These are phyloP conservation scores for Ustilago loliicola DNA, from an alignment of 1,284 basidiomycete genomes.

Conservation along the genomic window DNA sequence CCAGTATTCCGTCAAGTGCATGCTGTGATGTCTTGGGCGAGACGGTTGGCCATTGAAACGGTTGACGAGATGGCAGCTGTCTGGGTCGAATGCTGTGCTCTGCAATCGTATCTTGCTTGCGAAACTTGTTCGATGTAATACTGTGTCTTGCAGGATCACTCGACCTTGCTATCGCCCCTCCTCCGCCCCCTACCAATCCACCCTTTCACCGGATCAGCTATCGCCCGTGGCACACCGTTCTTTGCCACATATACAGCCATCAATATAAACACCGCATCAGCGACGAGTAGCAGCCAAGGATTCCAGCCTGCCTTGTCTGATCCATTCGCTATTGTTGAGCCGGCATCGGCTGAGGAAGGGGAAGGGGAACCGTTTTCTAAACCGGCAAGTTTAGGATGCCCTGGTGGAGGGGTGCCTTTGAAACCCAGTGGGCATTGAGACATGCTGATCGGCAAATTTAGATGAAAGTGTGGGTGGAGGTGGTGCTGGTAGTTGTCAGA, in stretches of 20 bases:
- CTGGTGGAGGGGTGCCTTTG: slow-evolving; percentile 54
- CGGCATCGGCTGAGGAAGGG: background rate
- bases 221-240: slow-evolving; percentile 34
- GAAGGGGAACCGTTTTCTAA: slow-evolving; percentile 11
- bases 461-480: background rate
- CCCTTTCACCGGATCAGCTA: slow-evolving; percentile 25
- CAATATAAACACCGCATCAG: slow-evolving; percentile 40
- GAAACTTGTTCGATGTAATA: too few relatives aligned
- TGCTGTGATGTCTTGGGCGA: too few relatives aligned
- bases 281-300: slow-evolving; percentile 36
- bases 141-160: background rate
- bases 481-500: background rate
- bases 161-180: slow-evolving; percentile 16
- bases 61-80: too few relatives aligned
- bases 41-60: too few relatives aligned
- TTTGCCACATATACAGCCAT: slow-evolving; percentile 38
- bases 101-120: too few relatives aligned
- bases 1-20: too few relatives aligned
- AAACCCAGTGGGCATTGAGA: slow-evolving; percentile 52
- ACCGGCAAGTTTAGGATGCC: slow-evolving; percentile 47
- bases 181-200: background rate
- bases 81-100: too few relatives aligned
- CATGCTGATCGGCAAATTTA: slow-evolving; percentile 7
- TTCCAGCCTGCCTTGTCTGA: slow-evolving; percentile 32
- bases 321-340: background rate